A percentile compares a stretch with the other conserved stretches of the same genome.
Evolutionary conservation across 192 early-diverging fungal species (phyloP).

Genomic region (Coemansia sp.): DNA sequence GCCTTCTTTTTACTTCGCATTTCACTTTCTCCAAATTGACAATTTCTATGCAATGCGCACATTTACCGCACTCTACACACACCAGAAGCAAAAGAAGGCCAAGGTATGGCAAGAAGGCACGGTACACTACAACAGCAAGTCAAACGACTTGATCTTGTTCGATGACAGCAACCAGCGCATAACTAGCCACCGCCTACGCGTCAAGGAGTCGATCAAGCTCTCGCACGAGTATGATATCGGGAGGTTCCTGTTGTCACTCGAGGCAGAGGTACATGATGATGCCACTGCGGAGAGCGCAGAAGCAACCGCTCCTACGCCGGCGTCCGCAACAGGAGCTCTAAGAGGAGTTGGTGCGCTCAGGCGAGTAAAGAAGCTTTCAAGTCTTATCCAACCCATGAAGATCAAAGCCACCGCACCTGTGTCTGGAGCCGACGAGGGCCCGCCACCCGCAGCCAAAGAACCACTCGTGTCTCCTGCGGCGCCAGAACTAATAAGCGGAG

Average conservation of each 20-base stretch:
- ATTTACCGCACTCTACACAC: slow-evolving; percentile 54
- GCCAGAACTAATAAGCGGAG: neutral
- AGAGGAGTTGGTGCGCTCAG: neutral
- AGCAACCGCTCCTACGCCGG: neutral
- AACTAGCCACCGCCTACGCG: slow-evolving; percentile 37
- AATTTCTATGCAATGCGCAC: slow-evolving; percentile 19
- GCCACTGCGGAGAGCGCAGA: neutral
- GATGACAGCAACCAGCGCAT: slow-evolving; percentile 33
- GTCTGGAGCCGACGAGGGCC: neutral
- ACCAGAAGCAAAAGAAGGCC: slow-evolving; percentile 56
- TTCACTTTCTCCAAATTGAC: neutral
- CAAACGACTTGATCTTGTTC: slow-evolving; percentile 37
- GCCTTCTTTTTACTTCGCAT: neutral
- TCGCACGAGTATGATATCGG: slow-evolving; percentile 49
- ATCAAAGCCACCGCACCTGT: slow-evolving; percentile 3
- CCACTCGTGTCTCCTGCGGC: neutral
- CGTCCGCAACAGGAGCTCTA: neutral
- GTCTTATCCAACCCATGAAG: slow-evolving; percentile 49
- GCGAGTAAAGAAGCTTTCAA: slow-evolving; percentile 29
- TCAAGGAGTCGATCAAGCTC: slow-evolving; percentile 34
- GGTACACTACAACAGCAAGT: slow-evolving; percentile 32
- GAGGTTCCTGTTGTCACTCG: slow-evolving; percentile 44
- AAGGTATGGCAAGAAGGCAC: slow-evolving; percentile 60
- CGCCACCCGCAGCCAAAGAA: neutral
- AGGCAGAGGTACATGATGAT: slow-evolving; percentile 11